Evolutionary conservation across 2,329 filamentous ascomycete species (phyloP), one percentile per base, ranked within the genome.

Genomic region (Nothophaeocryptopus gaeumannii): DNA sequence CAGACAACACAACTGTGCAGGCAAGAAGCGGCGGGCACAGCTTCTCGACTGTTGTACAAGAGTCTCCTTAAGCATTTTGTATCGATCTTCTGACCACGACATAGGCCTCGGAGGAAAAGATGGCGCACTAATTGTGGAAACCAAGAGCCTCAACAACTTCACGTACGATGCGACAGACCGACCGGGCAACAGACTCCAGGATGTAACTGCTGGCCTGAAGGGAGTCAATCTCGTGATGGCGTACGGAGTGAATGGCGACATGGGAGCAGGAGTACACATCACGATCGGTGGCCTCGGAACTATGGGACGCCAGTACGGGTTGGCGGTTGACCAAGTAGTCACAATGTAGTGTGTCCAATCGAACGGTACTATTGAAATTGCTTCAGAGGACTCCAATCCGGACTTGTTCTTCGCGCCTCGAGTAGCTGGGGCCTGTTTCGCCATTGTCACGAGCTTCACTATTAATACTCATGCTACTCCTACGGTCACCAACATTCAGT

Each of bases 301-400:
- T 64, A 65, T 83, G n/a, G 76, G 71, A 26, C 76, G 78, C 1
- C 67, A 70, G 31, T 69, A 80, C 47, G 83, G 82, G 0, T 67
- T 83, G 10, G 71, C 71, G 0, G 74, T 78, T 39, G 78, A 79
- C 62, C 71, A 73, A 48, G 68, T 80, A 8, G 68, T 61, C 0
- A 63, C 66, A 1, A 68, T 62, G 5, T 62, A 62, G 3, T 58
- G 74, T 0, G 71, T 74, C 2, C 60, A 72, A 10, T 70, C 72
- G 1, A 61, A 70, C 44, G 71, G 71, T 0, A 52, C 50, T 5
- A 55, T 71, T n/a, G 61, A 70, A 9, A 66, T 53, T 1, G 66
- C 67, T 1, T 76, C 74, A 1, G 63, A 50, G 12, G 41, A 45
- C 9, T 20, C 43, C 8, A 32, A 56, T 36, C 32, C 53, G 1